phyloP scores from a whole-genome alignment of 345 rosid genomes.

The Fremontodendron californicum region DNA sequence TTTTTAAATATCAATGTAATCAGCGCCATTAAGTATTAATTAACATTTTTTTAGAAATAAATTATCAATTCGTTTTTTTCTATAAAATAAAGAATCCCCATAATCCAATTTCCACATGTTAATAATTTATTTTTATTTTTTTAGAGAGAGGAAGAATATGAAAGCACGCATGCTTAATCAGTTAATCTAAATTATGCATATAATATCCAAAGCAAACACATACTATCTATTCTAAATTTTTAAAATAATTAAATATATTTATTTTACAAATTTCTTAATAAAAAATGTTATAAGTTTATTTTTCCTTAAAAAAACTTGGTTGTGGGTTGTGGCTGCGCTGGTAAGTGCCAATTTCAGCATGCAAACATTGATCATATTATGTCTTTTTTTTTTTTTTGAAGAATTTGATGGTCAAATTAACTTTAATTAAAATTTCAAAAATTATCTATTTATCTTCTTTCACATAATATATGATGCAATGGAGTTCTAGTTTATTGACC shows the following conservation, averaged over 20 bases:
- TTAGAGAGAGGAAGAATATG: background rate
- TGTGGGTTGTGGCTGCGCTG: background rate
- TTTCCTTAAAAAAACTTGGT: background rate
- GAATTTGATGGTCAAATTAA: conserved; percentile 3
- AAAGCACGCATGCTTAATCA: background rate
- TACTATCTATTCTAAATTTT: background rate
- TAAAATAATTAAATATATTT: background rate
- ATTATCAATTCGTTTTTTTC: no score
- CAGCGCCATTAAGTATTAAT: no score
- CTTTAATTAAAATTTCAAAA: no score
- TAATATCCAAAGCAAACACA: background rate
- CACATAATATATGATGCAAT: background rate
- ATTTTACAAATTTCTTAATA: background rate
- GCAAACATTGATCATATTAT: background rate
- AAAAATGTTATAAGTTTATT: background rate
- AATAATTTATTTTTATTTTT: background rate
- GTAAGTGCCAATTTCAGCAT: background rate
- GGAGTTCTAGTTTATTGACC: background rate
- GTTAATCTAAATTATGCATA: background rate
- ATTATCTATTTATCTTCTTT: background rate
- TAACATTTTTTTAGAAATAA: no score
- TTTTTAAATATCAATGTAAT: no score
- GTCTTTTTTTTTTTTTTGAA: background rate
- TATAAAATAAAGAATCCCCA: background rate
- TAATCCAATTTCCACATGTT: background rate